Evolutionary conservation across 1,284 basidiomycete genomes (phyloP), one percentile per base, ranked within the genome.

Genomic region (Heterobasidion irregulare): DNA sequence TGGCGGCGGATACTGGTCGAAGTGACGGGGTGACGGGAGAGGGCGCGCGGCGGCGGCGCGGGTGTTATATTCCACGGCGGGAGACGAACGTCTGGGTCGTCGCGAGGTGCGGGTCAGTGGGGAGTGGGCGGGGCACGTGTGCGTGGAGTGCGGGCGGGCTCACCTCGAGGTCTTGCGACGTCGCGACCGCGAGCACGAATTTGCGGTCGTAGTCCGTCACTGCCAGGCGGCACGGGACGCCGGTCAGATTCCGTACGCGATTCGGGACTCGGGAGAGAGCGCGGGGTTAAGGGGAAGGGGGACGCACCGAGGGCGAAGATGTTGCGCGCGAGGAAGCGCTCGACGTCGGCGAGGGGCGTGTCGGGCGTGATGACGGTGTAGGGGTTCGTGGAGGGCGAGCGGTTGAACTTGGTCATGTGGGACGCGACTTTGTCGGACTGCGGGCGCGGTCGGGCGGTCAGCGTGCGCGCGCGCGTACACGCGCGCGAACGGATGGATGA

Each of bases 111-210:
- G 10, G 19, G 5, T 41, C 5, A 41, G 10, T 5, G 15, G 9
- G 9, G 9, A 15, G 5, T 13, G 47, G 15, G 34, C 32, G 8
- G 34, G 6, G 45, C 32, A 13, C 19, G 32, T 33, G 35, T 12
- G 19, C n/a, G n/a, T n/a, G n/a, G n/a, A n/a, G n/a, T n/a, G n/a
- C n/a, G n/a, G n/a, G n/a, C n/a, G 26, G n/a, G 65, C 72, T 53
- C 53, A 84, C 84, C 66, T 92, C 83, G 18, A 95, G 70, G 68
- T 95, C 92, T 47, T 88, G 80, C 47, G 73, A 69, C 12, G 92
- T 95, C 1, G 89, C 92, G 0, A 95, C 86, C 0, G 77, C 92
- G 38, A 94, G 76, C 1, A 94, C 91, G 64, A 94, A 94, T 66
- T 93, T 92, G 57, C 92, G 80, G 53, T 80, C 79, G 47, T 72